Evolutionary conservation across 768 basidiomycete genomes (phyloP), one percentile per base, ranked within the genome.

Genomic region (Lentinula raphanica): DNA sequence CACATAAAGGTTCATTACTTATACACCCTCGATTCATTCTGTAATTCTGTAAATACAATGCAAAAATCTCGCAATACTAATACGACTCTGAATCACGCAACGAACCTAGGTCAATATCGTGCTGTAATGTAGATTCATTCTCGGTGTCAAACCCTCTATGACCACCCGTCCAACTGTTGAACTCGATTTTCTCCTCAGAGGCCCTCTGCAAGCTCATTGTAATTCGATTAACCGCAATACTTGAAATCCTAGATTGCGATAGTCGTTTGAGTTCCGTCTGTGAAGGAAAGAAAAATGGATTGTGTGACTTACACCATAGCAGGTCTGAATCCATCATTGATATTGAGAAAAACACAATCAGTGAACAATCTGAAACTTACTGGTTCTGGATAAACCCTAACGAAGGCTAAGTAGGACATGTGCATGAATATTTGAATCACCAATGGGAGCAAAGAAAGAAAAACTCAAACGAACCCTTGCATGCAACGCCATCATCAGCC

Each of bases 181-280:
- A 15, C 2, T 59, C 29, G 5, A 32, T 11, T 15, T 32, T 15
- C 15, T 38, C 61, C 25, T 31, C 23, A 12, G 57, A 60, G 40
- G 54, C 62, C 31, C 19, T 54, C 44, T 63, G 63, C 23, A 65
- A 39, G 21, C 63, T 65, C 27, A 65, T 54, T 1, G 64, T 65
- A 8, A 65, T 63, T 3, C 64, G 48, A 35, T 62, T 65, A 29
- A 63, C 61, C 64, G 63, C 63, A 46, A 65, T 63, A 3, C 62
- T 35, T 6, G 64, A 65, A 27, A 65, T 59, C 5, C 64, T 65
- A 29, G 0, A 9, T 21, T 23, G 25, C 29, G 49, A 38, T n/a
- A 13, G 36, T 23, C n/a, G n/a, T 40, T 49, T 29, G 49, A 29
- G n/a, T n/a, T n/a, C n/a, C n/a, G n/a, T n/a, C n/a, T n/a, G n/a